Evolutionary conservation across 2,329 filamentous ascomycete genomes (phyloP).

Genomic region (Hirsutella minnesotensis): DNA sequence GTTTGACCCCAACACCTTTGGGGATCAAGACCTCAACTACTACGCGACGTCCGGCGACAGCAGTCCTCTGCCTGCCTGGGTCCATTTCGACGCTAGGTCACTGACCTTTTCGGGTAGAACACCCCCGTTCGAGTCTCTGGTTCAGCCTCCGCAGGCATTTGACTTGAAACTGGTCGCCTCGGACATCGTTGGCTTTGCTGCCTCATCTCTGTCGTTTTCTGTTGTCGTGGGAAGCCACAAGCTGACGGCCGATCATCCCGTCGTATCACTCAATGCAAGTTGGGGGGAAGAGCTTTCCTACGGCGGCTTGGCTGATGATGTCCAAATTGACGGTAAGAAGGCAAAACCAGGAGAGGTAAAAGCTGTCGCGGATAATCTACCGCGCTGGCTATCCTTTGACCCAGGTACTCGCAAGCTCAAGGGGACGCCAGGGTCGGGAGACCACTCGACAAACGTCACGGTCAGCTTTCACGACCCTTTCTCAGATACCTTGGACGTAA

Average conservation of each 20-base stretch:
- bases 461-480: constrained; percentile 48
- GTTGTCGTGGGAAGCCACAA: constrained; percentile 62
- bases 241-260: constrained; percentile 48
- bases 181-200: constrained; percentile 67
- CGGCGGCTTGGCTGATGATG: constrained; percentile 31
- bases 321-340: constrained; percentile 46
- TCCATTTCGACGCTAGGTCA: constrained; percentile 54
- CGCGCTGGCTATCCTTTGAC: constrained; percentile 61
- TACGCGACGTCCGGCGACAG: constrained; percentile 67
- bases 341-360: constrained; percentile 39
- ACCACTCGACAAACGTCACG: constrained; percentile 49
- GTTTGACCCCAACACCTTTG: constrained; percentile 51
- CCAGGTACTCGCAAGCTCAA: constrained; percentile 45
- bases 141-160: constrained; percentile 60
- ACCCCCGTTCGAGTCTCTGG: constrained; percentile 49
- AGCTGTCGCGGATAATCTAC: constrained; percentile 39
- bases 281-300: constrained; percentile 40
- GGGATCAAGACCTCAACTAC: constrained; percentile 48
- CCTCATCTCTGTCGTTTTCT: constrained; percentile 52
- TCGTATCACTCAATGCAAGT: constrained; percentile 45
- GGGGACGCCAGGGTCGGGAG: constrained; percentile 51
- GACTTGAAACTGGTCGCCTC: constrained; percentile 64
- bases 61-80: constrained; percentile 77
- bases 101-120: constrained; percentile 62
- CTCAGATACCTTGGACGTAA: constrained; percentile 45